Base-by-base conservation (phyloP, 2,329 filamentous ascomycete genomes). In the Aspergillus costaricaensis region DNA sequence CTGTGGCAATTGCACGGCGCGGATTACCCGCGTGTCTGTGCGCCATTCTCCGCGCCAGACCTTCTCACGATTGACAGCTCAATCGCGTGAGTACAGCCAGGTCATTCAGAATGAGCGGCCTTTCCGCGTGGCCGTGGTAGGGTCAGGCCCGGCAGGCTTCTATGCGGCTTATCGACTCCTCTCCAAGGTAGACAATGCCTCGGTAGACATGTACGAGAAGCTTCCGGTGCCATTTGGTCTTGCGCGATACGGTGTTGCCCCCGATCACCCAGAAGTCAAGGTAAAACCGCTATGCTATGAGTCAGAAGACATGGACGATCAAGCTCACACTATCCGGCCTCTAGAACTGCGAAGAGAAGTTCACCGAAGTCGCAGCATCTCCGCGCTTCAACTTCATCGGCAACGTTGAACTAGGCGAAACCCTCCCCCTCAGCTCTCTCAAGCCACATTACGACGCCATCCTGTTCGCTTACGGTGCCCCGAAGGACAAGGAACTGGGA, bases 241-340 rank as follows among this genome's bases (percentile, higher is more conserved):
- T 58, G 93, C 96, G 53, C 85, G 95, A 58, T 96, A 95, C 72
- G 95, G 95, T 8, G 95, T 99, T 60, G 96, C 95, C n/a, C 95
- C 95, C 5, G 95, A 99, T 74, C 95, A 99, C 77, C 94, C 95
- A 0, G 94, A 99, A 79, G 95, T 99, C 67, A 99, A 99, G 86
- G 92, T 95, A 79, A 27, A 7, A 59, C 36, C n/a, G 3, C 25
- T n/a, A 3, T 8, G 38, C 21, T 43, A 23, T 48, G 25, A 17
- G 14, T 43, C 19, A 50, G 39, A 39, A 19, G 14, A 21, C 12
- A 19, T n/a, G 49, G 23, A 17, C n/a, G 25, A 17, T 49, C 23
- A 36, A 12, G 19, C 21, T 39, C 15, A 27, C 5, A 25, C 23
- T 57, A 51, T 58, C 48, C 10, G 2, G n/a, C 3, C 7, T 5